Evolutionary conservation across 306 rosid genomes (phyloP).

Genomic region (Pyrus bretschneideri): DNA sequence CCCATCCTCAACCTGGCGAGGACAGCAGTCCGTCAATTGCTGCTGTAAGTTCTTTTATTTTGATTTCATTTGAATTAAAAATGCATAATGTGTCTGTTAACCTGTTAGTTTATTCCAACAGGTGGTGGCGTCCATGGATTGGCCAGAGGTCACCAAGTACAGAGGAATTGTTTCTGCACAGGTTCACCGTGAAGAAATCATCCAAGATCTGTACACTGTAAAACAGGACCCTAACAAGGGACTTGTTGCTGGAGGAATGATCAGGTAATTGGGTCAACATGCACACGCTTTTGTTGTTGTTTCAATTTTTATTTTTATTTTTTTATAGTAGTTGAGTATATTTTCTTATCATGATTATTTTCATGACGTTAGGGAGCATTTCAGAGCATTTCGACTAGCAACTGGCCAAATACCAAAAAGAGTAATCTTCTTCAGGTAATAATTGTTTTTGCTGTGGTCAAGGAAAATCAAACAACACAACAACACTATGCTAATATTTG

Average conservation of each 20-base stretch:
- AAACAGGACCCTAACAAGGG: constrained; percentile 32
- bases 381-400: constrained; percentile 31
- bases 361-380: constrained; percentile 40
- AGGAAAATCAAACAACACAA: not conserved
- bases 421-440: constrained; percentile 78
- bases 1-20: constrained; percentile 75
- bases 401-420: constrained; percentile 36
- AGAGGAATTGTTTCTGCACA: constrained; percentile 70
- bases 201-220: constrained; percentile 48
- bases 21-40: constrained; percentile 74
- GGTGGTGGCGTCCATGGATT: constrained; percentile 96
- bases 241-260: constrained; percentile 43
- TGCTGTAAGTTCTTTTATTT: constrained; percentile 40
- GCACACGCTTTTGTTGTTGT: not conserved
- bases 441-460: not conserved
- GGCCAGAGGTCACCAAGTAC: constrained; percentile 68
- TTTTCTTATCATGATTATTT: not conserved
- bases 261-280: constrained; percentile 34
- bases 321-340: not conserved
- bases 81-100: not conserved
- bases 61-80: not conserved
- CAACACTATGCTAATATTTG: not conserved
- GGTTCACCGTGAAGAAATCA: constrained; percentile 51
- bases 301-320: no score
- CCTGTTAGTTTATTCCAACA: constrained; percentile 3